Conservation (phyloP, 2,329 filamentous ascomycete genomes). For the Pseudogymnoascus sp. region DNA sequence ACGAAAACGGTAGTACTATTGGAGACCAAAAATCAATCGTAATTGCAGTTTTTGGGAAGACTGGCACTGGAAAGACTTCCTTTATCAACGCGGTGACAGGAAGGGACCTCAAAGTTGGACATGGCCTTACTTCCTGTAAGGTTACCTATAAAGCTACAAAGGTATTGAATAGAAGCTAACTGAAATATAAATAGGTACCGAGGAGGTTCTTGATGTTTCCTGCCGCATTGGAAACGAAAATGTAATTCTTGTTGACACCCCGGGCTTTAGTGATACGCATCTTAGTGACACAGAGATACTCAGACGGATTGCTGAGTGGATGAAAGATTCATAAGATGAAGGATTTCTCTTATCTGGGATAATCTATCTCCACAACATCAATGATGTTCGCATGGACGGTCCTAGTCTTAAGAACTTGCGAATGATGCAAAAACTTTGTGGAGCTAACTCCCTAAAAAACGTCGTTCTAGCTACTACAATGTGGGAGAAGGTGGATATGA, state of each 20-base stretch:
- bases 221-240: background rate
- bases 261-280: constrained; percentile 34
- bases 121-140: constrained; percentile 26
- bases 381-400: constrained; percentile 27
- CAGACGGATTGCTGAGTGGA: constrained; percentile 26
- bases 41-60: constrained; percentile 34
- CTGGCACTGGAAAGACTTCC: constrained; percentile 33
- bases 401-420: constrained; percentile 27
- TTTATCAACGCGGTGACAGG: constrained; percentile 27
- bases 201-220: constrained; percentile 6
- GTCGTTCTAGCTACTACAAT: constrained; percentile 32
- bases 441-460: constrained; percentile 25
- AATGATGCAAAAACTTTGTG: constrained; percentile 34
- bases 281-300: constrained; percentile 31
- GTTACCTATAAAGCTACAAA: background rate
- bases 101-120: constrained; percentile 23
- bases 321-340: constrained; percentile 20
- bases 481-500: constrained; percentile 24
- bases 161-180: background rate
- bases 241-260: constrained; percentile 30
- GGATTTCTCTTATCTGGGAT: constrained; percentile 26
- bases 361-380: constrained; percentile 30
- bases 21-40: constrained; percentile 18
- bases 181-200: constrained; percentile 6
- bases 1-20: constrained; percentile 11